phyloP scores from a whole-genome alignment of 2,329 filamentous ascomycete species.

The Phialocephala sp. region DNA sequence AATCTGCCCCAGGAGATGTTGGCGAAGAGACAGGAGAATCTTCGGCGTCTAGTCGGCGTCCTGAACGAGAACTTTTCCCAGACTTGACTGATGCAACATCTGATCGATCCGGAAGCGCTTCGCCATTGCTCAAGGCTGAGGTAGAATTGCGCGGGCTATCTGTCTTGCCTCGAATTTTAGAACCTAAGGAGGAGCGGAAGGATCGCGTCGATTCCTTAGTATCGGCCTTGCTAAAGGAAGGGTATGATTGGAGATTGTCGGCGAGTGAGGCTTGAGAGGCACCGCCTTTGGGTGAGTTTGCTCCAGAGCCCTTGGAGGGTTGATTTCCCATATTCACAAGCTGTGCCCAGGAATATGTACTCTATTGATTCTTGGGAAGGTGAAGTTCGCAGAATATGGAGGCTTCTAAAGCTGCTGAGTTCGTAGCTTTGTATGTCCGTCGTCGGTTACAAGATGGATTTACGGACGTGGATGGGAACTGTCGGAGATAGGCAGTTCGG shows the following conservation, averaged over 20 bases:
- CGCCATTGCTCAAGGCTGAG: slow-evolving; percentile 60
- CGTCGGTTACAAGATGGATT: slow-evolving; percentile 9
- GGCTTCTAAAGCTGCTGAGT: not conserved
- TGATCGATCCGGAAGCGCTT: slow-evolving; percentile 65
- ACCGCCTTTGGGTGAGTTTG: slow-evolving; percentile 38
- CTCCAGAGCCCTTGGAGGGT: slow-evolving; percentile 55
- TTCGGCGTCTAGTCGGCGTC: slow-evolving; percentile 48
- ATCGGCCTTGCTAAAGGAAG: slow-evolving; percentile 89
- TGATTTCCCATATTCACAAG: slow-evolving; percentile 73
- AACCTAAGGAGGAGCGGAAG: slow-evolving; percentile 72
- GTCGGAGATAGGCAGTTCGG: slow-evolving; percentile 24
- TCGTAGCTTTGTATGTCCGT: slow-evolving; percentile 1
- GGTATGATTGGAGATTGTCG: slow-evolving; percentile 74
- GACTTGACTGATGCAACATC: slow-evolving; percentile 80
- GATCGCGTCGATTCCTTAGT: slow-evolving; percentile 92
- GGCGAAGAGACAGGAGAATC: slow-evolving; percentile 41
- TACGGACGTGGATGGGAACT: slow-evolving; percentile 9
- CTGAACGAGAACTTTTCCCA: slow-evolving; percentile 62
- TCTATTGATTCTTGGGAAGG: not conserved
- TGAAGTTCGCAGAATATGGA: not conserved
- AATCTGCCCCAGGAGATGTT: slow-evolving; percentile 37
- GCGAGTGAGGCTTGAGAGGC: slow-evolving; percentile 40
- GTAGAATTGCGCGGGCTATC: slow-evolving; percentile 84
- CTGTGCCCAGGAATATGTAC: not conserved
- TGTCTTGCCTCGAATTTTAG: slow-evolving; percentile 83